These are phyloP conservation scores for Phalaenopsis equestris DNA, from an alignment of 106 monocot species.

Conservation along the genomic window DNA sequence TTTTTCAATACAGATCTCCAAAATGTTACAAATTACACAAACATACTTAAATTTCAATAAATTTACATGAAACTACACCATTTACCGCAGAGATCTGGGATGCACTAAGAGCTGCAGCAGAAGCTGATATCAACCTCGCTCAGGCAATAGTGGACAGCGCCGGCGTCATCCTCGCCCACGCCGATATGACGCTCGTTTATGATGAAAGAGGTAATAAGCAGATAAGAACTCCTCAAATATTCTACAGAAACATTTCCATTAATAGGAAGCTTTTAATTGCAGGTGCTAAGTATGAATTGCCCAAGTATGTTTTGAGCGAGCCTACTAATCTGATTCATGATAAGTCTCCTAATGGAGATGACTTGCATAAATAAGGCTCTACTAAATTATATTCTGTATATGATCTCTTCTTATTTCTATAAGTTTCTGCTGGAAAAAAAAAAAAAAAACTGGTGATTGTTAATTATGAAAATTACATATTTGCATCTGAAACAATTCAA, in stretches of 20 bases:
- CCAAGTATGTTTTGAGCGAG: slow-evolving; percentile 56
- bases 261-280: slow-evolving; percentile 3
- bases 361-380: background rate
- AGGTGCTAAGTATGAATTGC: slow-evolving; percentile 76
- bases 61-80: background rate
- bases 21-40: too few species aligned
- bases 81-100: slow-evolving; percentile 57
- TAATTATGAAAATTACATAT: too few species aligned
- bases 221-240: background rate
- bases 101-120: slow-evolving; percentile 53
- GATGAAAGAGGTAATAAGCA: slow-evolving; percentile 42
- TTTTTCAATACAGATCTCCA: too few species aligned
- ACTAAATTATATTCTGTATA: background rate
- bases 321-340: slow-evolving; percentile 55
- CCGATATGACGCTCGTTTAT: slow-evolving; percentile 55
- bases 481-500: too few species aligned
- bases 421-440: background rate
- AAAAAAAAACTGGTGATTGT: too few species aligned
- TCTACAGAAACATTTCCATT: background rate
- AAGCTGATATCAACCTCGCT: slow-evolving; percentile 47
- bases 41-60: background rate
- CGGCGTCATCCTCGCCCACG: slow-evolving; percentile 39
- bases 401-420: background rate
- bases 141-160: slow-evolving; percentile 60
- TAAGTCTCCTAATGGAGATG: slow-evolving; percentile 1